Base-by-base conservation (phyloP, 768 basidiomycete genomes). In the Boletus patriciae region DNA sequence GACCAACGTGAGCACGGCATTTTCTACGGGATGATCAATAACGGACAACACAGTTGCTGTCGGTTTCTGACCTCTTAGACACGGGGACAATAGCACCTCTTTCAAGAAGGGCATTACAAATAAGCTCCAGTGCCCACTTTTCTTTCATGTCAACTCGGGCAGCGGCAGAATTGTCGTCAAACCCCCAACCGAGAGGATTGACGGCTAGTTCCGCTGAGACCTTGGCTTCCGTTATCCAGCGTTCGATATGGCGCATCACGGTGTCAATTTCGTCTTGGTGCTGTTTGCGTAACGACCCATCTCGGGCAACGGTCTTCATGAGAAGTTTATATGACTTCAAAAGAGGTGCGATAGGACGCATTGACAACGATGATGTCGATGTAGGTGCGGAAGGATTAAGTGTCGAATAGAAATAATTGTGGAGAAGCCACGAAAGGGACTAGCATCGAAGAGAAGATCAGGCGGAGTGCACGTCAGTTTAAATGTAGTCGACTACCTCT, bases 371-470 rank as follows among this genome's bases (percentile, higher is more conserved):
- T 29, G 70, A 48, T 51, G 74, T 69, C 3, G 71, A 58, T 10
- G 67, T 66, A 2, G 74, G 64, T 25, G 77, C 66, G 25, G 78
- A 75, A 0, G 83, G 84, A 64, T 85, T 84, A 50, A 88, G 74
- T 10, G 83, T 88, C 0, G 92, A 92, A 12, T 89, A 76, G 69
- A 92, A 95, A 70, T 94, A 97, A 62, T 92, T 86, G 57, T 85
- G 78, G 37, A 92, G 76, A 23, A 97, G 80, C 92, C 94, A 97
- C 42, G 75, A 67, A 77, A 95, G 80, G 5, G 89, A 86, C 92
- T 96, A 60, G 43, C 48, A 54, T 40, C 57, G 44, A 57, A 58
- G 48, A 58, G 33, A 53, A 34, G 9, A 11, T 56, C 38, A 51
- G 52, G 34, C 51, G 19, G 57, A n/a, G 34, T 25, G 19, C 12